Conservation (phyloP, 2,329 filamentous ascomycete species). For the Exophiala viscosa region DNA sequence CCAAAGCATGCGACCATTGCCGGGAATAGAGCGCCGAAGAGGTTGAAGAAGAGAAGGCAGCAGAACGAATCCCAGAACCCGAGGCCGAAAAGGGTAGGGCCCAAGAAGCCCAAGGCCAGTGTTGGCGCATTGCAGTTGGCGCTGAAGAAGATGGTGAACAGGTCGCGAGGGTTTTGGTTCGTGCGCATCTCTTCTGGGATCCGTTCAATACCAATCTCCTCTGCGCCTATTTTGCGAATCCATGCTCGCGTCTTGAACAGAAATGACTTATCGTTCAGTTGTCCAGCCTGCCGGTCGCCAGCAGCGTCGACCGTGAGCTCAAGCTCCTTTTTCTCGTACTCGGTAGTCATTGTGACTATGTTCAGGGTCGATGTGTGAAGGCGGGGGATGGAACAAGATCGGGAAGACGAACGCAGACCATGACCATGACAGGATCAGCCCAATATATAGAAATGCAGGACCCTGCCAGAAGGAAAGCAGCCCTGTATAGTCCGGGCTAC, state of each 20-base stretch:
- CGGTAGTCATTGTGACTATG: not conserved
- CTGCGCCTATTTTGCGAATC: slow-evolving; percentile 20
- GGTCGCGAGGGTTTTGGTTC: slow-evolving; percentile 19
- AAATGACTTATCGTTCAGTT: slow-evolving; percentile 2
- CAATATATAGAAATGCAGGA: not conserved
- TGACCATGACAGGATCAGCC: not conserved
- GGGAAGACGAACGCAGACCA: not conserved
- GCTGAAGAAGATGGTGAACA: slow-evolving; percentile 25
- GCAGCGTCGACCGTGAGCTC: slow-evolving; percentile 3
- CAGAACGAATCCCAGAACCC: slow-evolving; percentile 31
- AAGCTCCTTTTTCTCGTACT: slow-evolving; percentile 4
- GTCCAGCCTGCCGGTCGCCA: not conserved
- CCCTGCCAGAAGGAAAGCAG: not conserved
- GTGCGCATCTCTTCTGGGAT: slow-evolving; percentile 20
- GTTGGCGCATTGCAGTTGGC: slow-evolving; percentile 23
- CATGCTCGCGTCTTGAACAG: slow-evolving; percentile 11
- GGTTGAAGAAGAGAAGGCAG: slow-evolving; percentile 32
- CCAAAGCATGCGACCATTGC: slow-evolving; percentile 30
- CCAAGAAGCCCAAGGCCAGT: slow-evolving; percentile 13
- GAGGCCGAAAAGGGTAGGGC: slow-evolving; percentile 22
- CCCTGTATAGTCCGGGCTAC: not conserved
- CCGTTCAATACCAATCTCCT: slow-evolving; percentile 22
- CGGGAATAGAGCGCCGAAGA: slow-evolving; percentile 28
- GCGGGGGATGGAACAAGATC: too few relatives aligned
- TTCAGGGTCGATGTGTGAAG: too few relatives aligned